These are phyloP conservation scores for Amanita phalloides DNA, from an alignment of 768 basidiomycete species.

Conservation along the genomic window DNA sequence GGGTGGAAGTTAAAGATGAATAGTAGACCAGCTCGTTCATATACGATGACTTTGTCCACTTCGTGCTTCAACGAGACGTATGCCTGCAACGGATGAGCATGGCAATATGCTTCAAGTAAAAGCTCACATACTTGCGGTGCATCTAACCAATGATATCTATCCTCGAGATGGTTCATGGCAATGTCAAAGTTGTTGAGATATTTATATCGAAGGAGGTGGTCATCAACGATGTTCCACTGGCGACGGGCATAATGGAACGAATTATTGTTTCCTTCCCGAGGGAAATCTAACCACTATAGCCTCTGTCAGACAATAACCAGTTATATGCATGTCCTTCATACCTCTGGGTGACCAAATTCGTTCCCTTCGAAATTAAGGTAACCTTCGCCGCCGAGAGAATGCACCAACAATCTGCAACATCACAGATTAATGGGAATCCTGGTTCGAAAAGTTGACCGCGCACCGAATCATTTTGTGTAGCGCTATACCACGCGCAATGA, in stretches of 20 bases:
- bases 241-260: slow-evolving; percentile 96
- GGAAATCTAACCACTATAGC: slow-evolving; percentile 95
- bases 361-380: slow-evolving; percentile 98
- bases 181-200: slow-evolving; percentile 91
- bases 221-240: slow-evolving; percentile 94
- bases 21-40: slow-evolving; percentile 85
- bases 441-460: slow-evolving; percentile 19
- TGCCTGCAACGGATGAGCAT: slow-evolving; percentile 36
- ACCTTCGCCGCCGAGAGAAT: slow-evolving; percentile 92
- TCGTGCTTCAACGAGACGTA: slow-evolving; percentile 95
- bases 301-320: neutral
- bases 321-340: slow-evolving; percentile 17
- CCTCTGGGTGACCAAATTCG: slow-evolving; percentile 98
- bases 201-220: slow-evolving; percentile 76
- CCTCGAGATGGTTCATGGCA: slow-evolving; percentile 83
- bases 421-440: neutral
- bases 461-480: slow-evolving; percentile 96
- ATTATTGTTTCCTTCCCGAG: slow-evolving; percentile 88
- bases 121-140: slow-evolving; percentile 55
- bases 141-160: slow-evolving; percentile 75
- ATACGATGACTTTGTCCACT: slow-evolving; percentile 85
- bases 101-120: neutral
- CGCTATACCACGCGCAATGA: slow-evolving; percentile 82
- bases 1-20: slow-evolving; percentile 99
- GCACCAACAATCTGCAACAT: slow-evolving; percentile 66